These are phyloP conservation scores for Phaseolus lunatus DNA, from an alignment of 306 rosid genomes.

Conservation along the genomic window DNA sequence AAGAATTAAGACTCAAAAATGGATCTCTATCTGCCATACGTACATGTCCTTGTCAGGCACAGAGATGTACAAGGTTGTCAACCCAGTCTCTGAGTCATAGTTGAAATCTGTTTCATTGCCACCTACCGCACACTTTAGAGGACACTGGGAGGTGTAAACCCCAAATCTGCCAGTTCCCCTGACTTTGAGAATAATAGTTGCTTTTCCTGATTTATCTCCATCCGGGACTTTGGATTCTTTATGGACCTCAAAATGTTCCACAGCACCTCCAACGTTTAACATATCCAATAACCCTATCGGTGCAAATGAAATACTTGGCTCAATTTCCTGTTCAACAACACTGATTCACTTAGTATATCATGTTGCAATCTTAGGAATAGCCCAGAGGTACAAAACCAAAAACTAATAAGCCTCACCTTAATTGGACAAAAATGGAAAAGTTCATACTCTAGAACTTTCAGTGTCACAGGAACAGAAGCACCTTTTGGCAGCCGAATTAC, in stretches of 20 bases:
- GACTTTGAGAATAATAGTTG: conserved; percentile 57
- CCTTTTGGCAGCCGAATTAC: conserved; percentile 74
- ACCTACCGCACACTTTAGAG: conserved; percentile 60
- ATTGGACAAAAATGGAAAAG: conserved; percentile 88
- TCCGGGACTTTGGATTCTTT: neutral
- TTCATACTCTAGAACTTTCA: conserved; percentile 82
- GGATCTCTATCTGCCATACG: conserved; percentile 68
- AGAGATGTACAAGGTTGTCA: conserved; percentile 63
- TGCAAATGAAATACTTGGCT: conserved; percentile 67
- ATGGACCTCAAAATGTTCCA: conserved; percentile 49
- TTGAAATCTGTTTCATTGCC: conserved; percentile 50
- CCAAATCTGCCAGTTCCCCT: conserved; percentile 88
- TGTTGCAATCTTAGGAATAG: neutral
- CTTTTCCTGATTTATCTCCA: conserved; percentile 54
- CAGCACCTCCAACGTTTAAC: conserved; percentile 85
- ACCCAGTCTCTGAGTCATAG: conserved; percentile 64
- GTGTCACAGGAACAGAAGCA: conserved; percentile 80
- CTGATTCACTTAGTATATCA: conserved; percentile 13
- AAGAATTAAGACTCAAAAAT: conserved; percentile 56
- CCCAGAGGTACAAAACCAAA: neutral
- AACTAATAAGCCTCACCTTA: conserved; percentile 52
- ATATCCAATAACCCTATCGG: conserved; percentile 85
- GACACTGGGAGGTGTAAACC: conserved; percentile 69
- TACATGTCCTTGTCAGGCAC: conserved; percentile 65
- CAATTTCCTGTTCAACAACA: conserved; percentile 59